Percentiles rank a stretch among this genome's conserved stretches.
Conservation (phyloP, 2,329 filamentous ascomycete genomes). For the Ophiostoma novo-ulmi region DNA sequence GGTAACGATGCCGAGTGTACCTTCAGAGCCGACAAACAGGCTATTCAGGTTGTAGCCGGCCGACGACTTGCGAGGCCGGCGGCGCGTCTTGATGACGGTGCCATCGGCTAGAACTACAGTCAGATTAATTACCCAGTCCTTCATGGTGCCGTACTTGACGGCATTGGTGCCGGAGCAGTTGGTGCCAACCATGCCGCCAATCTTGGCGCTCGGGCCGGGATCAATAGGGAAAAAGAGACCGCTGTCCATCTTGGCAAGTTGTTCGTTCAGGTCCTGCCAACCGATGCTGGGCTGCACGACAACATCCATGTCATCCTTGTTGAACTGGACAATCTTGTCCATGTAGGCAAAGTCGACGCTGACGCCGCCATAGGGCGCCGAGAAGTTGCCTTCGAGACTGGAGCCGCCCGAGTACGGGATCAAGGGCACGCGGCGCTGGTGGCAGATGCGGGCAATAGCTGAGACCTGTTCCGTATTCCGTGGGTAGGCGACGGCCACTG, state of each 20-base stretch:
- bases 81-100: constrained; percentile 70
- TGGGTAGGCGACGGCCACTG: constrained; percentile 61
- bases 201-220: constrained; percentile 67
- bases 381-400: constrained; percentile 85
- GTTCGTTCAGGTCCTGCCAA: constrained; percentile 85
- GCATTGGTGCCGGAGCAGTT: constrained; percentile 75
- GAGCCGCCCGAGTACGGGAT: constrained; percentile 83
- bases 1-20: constrained; percentile 74
- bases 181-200: constrained; percentile 78
- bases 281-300: constrained; percentile 86
- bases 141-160: constrained; percentile 79
- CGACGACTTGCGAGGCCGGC: constrained; percentile 72
- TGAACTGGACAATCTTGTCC: constrained; percentile 73
- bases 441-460: constrained; percentile 61
- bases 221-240: constrained; percentile 90
- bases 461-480: constrained; percentile 57
- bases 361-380: constrained; percentile 77
- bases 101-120: constrained; percentile 77
- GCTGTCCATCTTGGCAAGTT: constrained; percentile 60
- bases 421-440: constrained; percentile 75
- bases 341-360: constrained; percentile 86
- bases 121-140: constrained; percentile 79
- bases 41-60: constrained; percentile 79
- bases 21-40: constrained; percentile 75
- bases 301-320: constrained; percentile 85